These are phyloP conservation scores for Gleditsia sinensis DNA, from an alignment of 306 rosid species.

Conservation along the genomic window DNA sequence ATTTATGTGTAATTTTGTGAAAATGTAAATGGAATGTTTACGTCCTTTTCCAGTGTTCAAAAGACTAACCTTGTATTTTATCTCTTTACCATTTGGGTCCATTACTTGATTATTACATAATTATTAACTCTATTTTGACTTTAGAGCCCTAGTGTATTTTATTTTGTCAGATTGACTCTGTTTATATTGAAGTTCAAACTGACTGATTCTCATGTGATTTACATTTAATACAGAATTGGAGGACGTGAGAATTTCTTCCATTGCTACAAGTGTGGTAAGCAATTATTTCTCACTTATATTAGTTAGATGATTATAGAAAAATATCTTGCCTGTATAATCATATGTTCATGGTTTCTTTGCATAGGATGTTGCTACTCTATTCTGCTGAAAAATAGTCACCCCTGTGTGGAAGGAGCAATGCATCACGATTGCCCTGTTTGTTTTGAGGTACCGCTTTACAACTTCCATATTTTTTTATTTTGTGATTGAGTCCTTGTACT, in stretches of 20 bases:
- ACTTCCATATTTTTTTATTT: background rate
- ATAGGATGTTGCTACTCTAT: conserved; percentile 82
- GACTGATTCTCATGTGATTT: conserved; percentile 17
- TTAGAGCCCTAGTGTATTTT: background rate
- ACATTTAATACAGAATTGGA: conserved; percentile 60
- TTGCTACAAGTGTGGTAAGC: conserved; percentile 84
- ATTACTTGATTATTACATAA: background rate
- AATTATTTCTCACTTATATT: background rate
- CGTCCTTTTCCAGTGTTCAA: conserved; percentile 1
- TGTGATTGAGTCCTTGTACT: background rate
- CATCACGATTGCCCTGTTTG: conserved; percentile 94
- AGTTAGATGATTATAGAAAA: background rate
- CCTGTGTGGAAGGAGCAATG: conserved; percentile 94
- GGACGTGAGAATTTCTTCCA: conserved; percentile 80
- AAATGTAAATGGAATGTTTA: background rate
- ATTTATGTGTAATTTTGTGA: background rate
- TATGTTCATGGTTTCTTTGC: background rate
- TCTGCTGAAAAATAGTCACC: conserved; percentile 68
- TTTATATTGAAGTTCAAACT: background rate
- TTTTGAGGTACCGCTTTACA: conserved; percentile 67
- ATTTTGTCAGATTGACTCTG: background rate
- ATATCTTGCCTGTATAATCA: background rate
- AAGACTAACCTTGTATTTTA: background rate
- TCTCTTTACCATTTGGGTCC: background rate
- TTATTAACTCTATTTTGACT: background rate